Evolutionary conservation across 1,284 basidiomycete species (phyloP), one percentile per base, ranked within the genome.

Genomic region (Phellinidium pouzarii): DNA sequence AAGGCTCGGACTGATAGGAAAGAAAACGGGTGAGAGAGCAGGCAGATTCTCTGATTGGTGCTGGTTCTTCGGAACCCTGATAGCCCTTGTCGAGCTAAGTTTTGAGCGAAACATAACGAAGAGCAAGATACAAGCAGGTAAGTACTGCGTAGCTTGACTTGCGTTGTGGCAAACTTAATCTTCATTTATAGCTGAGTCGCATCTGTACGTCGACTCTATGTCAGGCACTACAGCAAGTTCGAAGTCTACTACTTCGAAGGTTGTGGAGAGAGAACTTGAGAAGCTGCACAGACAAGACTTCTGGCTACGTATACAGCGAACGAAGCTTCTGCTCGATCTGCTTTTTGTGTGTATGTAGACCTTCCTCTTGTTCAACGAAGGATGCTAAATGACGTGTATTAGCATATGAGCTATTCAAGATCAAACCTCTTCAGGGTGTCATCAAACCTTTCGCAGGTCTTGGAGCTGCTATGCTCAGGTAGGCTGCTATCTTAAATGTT

Each of bases 11-110:
- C 66, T 91, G 8, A 59, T 90, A 6, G 78, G 82, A 2, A 76
- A 77, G 58, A 74, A 71, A 48, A 68, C 75, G 1, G 88, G 88
- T 19, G 75, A 78, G 44, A 76, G 80, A 36, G 87, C 86, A 3
- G 86, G 72, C 27, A 75, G 79, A 20, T 79, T 89, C 61, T 79
- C 87, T 0, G 80, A 91, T 64, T 89, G 85, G 84, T 88, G 87
- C 63, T 91, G 87, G 88, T 75, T 91, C 60, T 69, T 84, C 20
- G 73, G 82, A 20, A 91, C 86, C 0, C 69, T 91, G 17, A 85
- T 87, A 8, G 80, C 82, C 44, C 70, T 91, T 4, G 85, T 91
- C 4, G 87, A 90, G 70, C 88, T 91, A 62, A 77, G 78, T 5
- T 79, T 91, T 1, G 87, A 91, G 64, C 72, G 83, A 58, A 74